Evolutionary conservation across 192 early-diverging fungal species (phyloP).

Genomic region (Coemansia pectinata): DNA sequence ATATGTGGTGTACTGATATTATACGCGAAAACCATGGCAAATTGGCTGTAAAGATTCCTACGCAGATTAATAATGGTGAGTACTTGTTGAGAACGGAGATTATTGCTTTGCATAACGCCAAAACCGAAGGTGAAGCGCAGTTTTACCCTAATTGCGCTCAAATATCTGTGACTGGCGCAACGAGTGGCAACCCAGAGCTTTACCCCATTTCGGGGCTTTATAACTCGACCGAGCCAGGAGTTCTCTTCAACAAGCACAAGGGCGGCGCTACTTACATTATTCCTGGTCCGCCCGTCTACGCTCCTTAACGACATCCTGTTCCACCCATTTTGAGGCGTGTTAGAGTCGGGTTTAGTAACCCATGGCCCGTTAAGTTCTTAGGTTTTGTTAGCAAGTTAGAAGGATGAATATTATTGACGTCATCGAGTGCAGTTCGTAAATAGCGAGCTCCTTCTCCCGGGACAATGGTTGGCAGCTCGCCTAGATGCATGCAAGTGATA

Average conservation of each 20-base stretch:
- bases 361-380: too few relatives aligned
- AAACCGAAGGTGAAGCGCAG: slow-evolving; percentile 13
- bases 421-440: too few relatives aligned
- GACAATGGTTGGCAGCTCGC: too few relatives aligned
- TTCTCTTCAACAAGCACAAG: slow-evolving; percentile 24
- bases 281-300: slow-evolving; percentile 29
- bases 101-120: slow-evolving; percentile 27
- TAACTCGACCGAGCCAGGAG: slow-evolving; percentile 19
- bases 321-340: too few relatives aligned
- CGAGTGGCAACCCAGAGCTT: slow-evolving; percentile 14
- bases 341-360: too few relatives aligned
- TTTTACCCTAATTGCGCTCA: slow-evolving; percentile 39
- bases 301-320: not conserved
- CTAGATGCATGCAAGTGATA: not conserved
- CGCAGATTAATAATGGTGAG: slow-evolving; percentile 28
- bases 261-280: slow-evolving; percentile 20
- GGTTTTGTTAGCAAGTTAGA: too few relatives aligned
- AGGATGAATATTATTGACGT: too few relatives aligned
- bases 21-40: slow-evolving; percentile 25
- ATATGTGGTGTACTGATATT: slow-evolving; percentile 31
- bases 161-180: slow-evolving; percentile 18
- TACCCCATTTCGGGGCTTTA: slow-evolving; percentile 25
- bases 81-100: slow-evolving; percentile 43
- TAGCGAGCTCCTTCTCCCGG: too few relatives aligned
- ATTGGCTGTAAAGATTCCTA: slow-evolving; percentile 23